Conservation (phyloP, 352 stramenopile genomes). For the Globisporangium rhizosaccharum region DNA sequence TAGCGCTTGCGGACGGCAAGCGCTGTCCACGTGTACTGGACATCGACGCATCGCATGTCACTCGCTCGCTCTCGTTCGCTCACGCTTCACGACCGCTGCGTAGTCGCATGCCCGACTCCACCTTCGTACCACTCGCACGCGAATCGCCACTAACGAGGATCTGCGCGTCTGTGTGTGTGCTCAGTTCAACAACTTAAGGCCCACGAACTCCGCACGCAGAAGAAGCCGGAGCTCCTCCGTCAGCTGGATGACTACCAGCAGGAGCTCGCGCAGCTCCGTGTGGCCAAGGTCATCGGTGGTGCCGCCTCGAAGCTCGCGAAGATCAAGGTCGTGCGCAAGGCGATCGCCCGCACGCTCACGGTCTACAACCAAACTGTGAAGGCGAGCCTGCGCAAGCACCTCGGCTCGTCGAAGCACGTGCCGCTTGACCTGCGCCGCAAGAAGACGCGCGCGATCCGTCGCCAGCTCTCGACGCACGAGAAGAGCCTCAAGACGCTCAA, state of each 20-base stretch:
- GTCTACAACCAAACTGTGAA: conserved; percentile 99
- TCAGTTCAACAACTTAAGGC: conserved; percentile 93
- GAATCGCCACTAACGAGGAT: neutral
- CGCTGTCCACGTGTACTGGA: too few relatives aligned
- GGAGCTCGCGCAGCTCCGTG: conserved; percentile 96
- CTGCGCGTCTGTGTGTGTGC: conserved; percentile 1
- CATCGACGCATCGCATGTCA: too few relatives aligned
- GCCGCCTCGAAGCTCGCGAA: conserved; percentile 99
- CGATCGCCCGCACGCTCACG: conserved; percentile 98
- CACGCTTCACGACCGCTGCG: too few relatives aligned
- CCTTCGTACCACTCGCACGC: too few relatives aligned
- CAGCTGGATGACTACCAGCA: conserved; percentile 98
- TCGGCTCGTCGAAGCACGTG: conserved; percentile 95
- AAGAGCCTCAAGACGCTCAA: conserved; percentile 91
- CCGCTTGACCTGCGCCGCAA: conserved; percentile 97
- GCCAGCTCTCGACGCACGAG: conserved; percentile 94
- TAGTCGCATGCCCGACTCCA: too few relatives aligned
- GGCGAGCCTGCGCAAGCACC: conserved; percentile 93
- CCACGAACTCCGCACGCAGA: conserved; percentile 96
- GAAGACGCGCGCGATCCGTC: conserved; percentile 98
- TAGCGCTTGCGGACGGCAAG: too few relatives aligned
- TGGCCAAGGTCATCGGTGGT: conserved; percentile 98
- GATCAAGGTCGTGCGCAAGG: conserved; percentile 99
- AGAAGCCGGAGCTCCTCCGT: conserved; percentile 97
- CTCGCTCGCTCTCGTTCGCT: too few relatives aligned